Percentiles rank a stretch among this genome's conserved stretches.
Conservation (phyloP, 805 yeast species). For the Cyberlindnera samutprakarnensis region DNA sequence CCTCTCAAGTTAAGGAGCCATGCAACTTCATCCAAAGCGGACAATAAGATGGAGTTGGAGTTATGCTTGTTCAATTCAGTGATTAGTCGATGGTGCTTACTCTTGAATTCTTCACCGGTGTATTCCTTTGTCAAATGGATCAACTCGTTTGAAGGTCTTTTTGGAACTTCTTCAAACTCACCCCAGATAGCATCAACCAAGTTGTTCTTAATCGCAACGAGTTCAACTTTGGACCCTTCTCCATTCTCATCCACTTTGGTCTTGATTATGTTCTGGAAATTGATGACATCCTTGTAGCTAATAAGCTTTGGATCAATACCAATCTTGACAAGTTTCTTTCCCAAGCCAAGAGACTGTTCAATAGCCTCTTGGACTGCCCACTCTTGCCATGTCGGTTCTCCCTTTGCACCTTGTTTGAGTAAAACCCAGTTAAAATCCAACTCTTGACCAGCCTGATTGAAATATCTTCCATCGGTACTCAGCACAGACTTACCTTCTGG, state of each 20-base stretch:
- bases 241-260: conserved; percentile 20
- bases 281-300: conserved; percentile 31
- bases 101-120: conserved; percentile 56
- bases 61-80: conserved; percentile 25
- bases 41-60: conserved; percentile 45
- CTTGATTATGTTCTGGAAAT: conserved; percentile 24
- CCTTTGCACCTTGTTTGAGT: conserved; percentile 71
- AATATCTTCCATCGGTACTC: conserved; percentile 93
- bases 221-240: conserved; percentile 30
- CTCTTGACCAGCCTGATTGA: conserved; percentile 82
- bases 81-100: conserved; percentile 48
- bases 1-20: conserved; percentile 87
- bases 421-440: conserved; percentile 73
- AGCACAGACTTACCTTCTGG: conserved; percentile 65
- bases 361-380: conserved; percentile 58
- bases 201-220: conserved; percentile 51
- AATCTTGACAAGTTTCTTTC: conserved; percentile 38
- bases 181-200: conserved; percentile 74
- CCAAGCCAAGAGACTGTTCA: conserved; percentile 34
- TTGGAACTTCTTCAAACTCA: conserved; percentile 56
- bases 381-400: conserved; percentile 70
- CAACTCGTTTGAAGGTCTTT: conserved; percentile 43
- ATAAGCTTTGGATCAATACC: conserved; percentile 83
- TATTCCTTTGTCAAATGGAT: conserved; percentile 41
- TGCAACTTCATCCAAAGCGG: conserved; percentile 83